Evolutionary conservation across 768 basidiomycete genomes (phyloP), one percentile per base, ranked within the genome.

Genomic region (Boletus fagicola): DNA sequence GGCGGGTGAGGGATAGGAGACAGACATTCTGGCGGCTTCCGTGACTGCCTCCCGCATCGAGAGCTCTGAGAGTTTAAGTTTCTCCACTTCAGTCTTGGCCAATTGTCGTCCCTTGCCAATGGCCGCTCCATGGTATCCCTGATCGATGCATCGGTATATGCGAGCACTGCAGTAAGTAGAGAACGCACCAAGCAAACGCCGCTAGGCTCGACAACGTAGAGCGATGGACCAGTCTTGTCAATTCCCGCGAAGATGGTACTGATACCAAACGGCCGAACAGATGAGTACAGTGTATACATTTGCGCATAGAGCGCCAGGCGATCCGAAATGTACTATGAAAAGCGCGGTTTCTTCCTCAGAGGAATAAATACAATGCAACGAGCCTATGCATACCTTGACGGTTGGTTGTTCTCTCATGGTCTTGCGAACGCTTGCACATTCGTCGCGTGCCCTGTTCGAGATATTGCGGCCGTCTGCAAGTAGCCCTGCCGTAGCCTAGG

Each of bases 51-150:
- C 87, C 58, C 87, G 81, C 54, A 82, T 83, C 2, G 90, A 83
- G 51, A 98, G 73, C 62, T 91, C 90, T 7, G 87, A 76, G 36
- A 96, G 78, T 62, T 94, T 88, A 60, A 98, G 85, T 74, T 99
- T 99, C 76, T 99, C 97, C 49, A 99, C 75, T 73, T 98, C 97
- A 9, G 96, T 98, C 81, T 98, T 98, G 20, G 97, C 97, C 59
- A 98, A 79, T 68, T 97, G 94, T 54, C 91, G 87, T n/a, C 97
- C 97, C 74, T 98, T 99, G 53, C 97, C 97, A 30, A 95, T 87
- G n/a, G 97, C 97, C 15, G 91, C 91, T 28, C 94, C 96, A 56
- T 94, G 82, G 74, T 98, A 98, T 31, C 97, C 97, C 93, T 95
- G 64, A 18, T 49, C 16, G 31, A 30, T 45, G 40, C 50, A 45